Evolutionary conservation across 2,329 filamentous ascomycete species (phyloP).

Genomic region (Ophiocordyceps polyrhachis-furcata): DNA sequence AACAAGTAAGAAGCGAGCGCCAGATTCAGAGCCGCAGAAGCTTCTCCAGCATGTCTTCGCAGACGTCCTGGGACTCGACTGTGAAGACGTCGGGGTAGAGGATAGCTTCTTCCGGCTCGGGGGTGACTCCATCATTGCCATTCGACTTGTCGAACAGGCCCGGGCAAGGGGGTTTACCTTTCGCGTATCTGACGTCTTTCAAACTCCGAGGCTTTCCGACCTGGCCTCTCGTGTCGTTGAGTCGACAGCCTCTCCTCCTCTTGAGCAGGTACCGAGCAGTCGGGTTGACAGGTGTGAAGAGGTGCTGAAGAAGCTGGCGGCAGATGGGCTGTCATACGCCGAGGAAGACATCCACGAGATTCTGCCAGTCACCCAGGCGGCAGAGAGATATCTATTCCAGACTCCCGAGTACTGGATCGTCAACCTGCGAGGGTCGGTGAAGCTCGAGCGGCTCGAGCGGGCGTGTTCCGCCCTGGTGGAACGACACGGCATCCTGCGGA

Average conservation of each 20-base stretch:
- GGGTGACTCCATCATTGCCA: constrained; percentile 11
- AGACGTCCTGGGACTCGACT: not conserved
- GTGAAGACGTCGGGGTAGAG: constrained; percentile 1
- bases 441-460: not conserved
- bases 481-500: constrained; percentile 37
- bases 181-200: constrained; percentile 2
- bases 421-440: not conserved
- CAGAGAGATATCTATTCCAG: constrained; percentile 2
- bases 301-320: not conserved
- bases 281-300: not conserved
- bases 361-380: constrained; percentile 2
- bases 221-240: not conserved
- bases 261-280: not conserved
- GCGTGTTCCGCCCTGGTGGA: constrained; percentile 13
- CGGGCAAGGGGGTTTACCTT: constrained; percentile 1
- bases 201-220: not conserved
- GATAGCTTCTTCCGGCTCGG: constrained; percentile 4
- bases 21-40: not conserved
- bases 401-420: constrained; percentile 3
- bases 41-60: not conserved
- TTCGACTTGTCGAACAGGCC: constrained; percentile 1
- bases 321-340: not conserved
- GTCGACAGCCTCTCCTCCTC: not conserved
- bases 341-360: not conserved
- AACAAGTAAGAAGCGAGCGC: not conserved